These are phyloP conservation scores for Phoma sp. DNA, from an alignment of 2,329 filamentous ascomycete species.

Conservation along the genomic window DNA sequence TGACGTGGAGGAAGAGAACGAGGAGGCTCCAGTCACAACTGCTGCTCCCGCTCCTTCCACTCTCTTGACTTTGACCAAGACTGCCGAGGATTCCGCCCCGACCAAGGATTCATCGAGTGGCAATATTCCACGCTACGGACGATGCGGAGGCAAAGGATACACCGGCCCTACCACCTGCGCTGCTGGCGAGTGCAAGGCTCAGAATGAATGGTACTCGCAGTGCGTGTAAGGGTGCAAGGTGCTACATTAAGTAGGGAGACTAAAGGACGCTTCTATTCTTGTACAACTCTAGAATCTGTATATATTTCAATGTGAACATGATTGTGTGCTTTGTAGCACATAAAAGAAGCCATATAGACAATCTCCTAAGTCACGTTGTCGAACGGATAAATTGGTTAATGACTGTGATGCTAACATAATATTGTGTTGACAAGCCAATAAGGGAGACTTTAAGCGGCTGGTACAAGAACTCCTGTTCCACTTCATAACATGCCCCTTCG, in stretches of 20 bases:
- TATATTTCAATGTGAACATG: background rate
- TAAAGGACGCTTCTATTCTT: conserved; percentile 1
- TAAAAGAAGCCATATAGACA: too few relatives aligned
- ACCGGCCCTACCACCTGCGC: conserved; percentile 50
- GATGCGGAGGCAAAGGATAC: conserved; percentile 53
- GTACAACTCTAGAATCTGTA: background rate
- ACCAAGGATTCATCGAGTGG: conserved; percentile 8
- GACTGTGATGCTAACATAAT: too few relatives aligned
- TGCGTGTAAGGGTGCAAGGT: conserved; percentile 30
- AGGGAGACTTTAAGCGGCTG: too few relatives aligned
- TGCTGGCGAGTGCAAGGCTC: conserved; percentile 45
- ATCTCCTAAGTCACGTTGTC: too few relatives aligned
- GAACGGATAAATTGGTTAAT: too few relatives aligned
- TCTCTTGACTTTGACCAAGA: conserved; percentile 8
- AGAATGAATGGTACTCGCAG: conserved; percentile 54
- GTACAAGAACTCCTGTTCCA: too few relatives aligned
- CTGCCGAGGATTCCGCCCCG: conserved; percentile 2
- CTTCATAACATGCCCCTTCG: too few relatives aligned
- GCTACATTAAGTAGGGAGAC: background rate
- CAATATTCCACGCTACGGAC: conserved; percentile 32
- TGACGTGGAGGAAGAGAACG: too few relatives aligned
- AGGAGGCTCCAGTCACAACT: background rate
- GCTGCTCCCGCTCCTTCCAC: conserved; percentile 2
- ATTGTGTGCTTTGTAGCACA: too few relatives aligned
- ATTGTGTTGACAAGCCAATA: too few relatives aligned